phyloP scores from a whole-genome alignment of 192 early-diverging fungal genomes.

The Coemansia nantahalensis region DNA sequence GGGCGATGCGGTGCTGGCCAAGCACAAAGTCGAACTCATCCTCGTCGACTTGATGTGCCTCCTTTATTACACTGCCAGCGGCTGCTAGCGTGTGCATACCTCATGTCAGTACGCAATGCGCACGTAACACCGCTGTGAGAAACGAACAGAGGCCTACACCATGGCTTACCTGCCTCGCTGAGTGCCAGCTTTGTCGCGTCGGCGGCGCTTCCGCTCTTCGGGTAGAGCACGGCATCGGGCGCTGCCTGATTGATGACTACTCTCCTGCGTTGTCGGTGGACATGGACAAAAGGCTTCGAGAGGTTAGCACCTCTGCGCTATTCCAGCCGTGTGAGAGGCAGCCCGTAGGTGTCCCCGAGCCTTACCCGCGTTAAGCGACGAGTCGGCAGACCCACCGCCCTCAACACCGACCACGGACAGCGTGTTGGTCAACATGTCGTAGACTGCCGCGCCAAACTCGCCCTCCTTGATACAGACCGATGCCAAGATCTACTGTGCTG shows the following conservation, averaged over 20 bases:
- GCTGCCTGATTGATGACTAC: constrained; percentile 25
- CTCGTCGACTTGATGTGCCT: background rate
- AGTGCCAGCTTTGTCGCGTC: constrained; percentile 9
- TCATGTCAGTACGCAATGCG: no score
- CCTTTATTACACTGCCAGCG: background rate
- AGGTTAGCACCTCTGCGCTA: no score
- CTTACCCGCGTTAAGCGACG: constrained; percentile 9
- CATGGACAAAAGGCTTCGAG: no score
- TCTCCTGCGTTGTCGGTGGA: no score
- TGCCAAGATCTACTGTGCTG: constrained; percentile 13
- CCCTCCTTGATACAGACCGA: constrained; percentile 8
- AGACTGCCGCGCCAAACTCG: constrained; percentile 29
- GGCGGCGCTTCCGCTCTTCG: background rate
- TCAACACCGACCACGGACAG: background rate
- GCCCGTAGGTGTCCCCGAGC: no score
- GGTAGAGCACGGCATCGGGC: constrained; percentile 13
- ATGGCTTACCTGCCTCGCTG: constrained; percentile 15
- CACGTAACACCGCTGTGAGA: no score
- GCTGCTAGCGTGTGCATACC: no score
- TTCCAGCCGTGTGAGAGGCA: no score
- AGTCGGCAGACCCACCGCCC: background rate
- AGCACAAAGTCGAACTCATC: constrained; percentile 6
- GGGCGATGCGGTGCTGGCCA: background rate
- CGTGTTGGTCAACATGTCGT: constrained; percentile 8
- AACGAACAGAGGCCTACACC: background rate